Percentiles rank a stretch among this genome's conserved stretches.
These are phyloP conservation scores for Firmiana major DNA, from an alignment of 345 rosid genomes.

Conservation along the genomic window DNA sequence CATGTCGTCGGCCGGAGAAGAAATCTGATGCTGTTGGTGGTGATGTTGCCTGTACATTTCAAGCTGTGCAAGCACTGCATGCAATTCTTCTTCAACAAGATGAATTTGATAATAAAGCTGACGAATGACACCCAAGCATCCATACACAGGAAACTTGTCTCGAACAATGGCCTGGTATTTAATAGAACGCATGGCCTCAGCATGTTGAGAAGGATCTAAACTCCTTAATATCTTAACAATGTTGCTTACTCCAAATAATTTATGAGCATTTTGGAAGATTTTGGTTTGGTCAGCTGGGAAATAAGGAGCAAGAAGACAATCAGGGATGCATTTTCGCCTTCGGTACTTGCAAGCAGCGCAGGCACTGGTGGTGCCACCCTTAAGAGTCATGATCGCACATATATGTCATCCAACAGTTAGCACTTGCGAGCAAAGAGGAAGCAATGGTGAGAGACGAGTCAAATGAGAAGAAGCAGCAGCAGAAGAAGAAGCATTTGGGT, in stretches of 20 bases:
- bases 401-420: neutral
- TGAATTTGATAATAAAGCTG: constrained; percentile 46
- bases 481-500: neutral
- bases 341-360: constrained; percentile 97
- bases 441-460: neutral
- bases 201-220: constrained; percentile 43
- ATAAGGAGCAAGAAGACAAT: constrained; percentile 76
- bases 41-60: constrained; percentile 53
- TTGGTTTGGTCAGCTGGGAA: constrained; percentile 80
- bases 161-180: constrained; percentile 70
- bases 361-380: constrained; percentile 81
- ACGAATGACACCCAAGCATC: constrained; percentile 59
- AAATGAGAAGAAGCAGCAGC: no score
- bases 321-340: constrained; percentile 61
- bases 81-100: constrained; percentile 56
- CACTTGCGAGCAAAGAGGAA: neutral
- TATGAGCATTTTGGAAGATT: constrained; percentile 72
- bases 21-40: constrained; percentile 31
- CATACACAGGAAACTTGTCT: constrained; percentile 70
- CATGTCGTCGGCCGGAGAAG: constrained; percentile 32
- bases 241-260: constrained; percentile 69
- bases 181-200: constrained; percentile 81
- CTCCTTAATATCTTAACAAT: constrained; percentile 54
- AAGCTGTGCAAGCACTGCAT: constrained; percentile 50
- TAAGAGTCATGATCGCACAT: constrained; percentile 12